Evolutionary conservation across 1,284 basidiomycete species (phyloP), one percentile per base, ranked within the genome.

Genomic region (Rhodotorula sp.): DNA sequence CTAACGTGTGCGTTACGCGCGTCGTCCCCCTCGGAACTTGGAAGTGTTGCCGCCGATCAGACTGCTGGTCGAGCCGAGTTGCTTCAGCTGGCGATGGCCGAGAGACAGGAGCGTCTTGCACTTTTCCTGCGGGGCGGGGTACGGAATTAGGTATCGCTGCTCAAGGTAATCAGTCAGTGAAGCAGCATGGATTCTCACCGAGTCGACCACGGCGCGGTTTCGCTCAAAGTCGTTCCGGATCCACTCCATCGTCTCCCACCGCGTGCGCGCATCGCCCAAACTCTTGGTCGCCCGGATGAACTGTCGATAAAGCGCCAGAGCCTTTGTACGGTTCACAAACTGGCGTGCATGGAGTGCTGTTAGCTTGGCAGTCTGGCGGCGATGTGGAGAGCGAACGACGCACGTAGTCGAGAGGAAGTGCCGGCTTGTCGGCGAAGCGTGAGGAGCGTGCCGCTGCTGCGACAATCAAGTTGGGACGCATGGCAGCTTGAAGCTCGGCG

Each of bases 51-150:
- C 64, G 12, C 74, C 74, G 31, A 77, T 62, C 15, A 77, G 57
- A 43, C 66, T 73, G 19, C 66, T 66, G 0, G 76, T 75, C 49
- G 73, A 57, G 50, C 72, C 69, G 16, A 77, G 65, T 62, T 77
- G 76, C 62, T 77, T 75, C n/a, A 73, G 56, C 62, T 76, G 75
- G 6, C 73, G 61, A 12, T 70, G 55, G 0, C 73, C 76, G 34
- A 75, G 65, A 3, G 69, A 67, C 43, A 77, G 67, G 43, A 77
- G 58, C 15, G 74, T 75, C 56, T 67, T 73, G 16, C 66, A 60
- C 62, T 73, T 69, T 26, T 69, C 71, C 73, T 76, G 63, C 47
- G 26, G 15, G 12, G 10, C 43, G 26, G 16, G 16, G 5, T 0
- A 15, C 12, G 3, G 31, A 34, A 28, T 19, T 10, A 3, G 23